Percentiles rank a stretch among this genome's conserved stretches.
These are phyloP conservation scores for Zygoascus tannicola DNA, from an alignment of 805 yeast species.

Conservation along the genomic window DNA sequence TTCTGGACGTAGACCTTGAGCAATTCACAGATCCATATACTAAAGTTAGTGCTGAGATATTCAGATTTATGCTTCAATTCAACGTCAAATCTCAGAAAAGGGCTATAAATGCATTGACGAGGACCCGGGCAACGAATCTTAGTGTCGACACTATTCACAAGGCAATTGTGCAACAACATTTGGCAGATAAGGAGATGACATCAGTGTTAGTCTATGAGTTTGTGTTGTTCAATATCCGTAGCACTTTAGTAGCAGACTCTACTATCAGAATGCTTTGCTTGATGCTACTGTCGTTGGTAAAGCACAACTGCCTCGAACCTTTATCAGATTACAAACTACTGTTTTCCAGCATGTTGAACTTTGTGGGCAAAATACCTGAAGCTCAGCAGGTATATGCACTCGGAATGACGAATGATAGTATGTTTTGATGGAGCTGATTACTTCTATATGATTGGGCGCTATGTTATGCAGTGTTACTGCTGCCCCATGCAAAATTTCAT, in stretches of 20 bases:
- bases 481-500: no score
- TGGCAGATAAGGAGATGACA: constrained; percentile 7
- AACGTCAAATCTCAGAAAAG: background rate
- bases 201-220: constrained; percentile 15
- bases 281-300: constrained; percentile 13
- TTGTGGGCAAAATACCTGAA: constrained; percentile 16
- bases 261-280: constrained; percentile 12
- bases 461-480: no score
- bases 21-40: background rate
- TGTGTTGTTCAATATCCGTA: constrained; percentile 13
- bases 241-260: no score
- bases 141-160: constrained; percentile 12
- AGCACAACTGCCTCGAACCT: constrained; percentile 9
- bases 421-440: no score
- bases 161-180: constrained; percentile 5
- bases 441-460: no score
- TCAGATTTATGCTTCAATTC: background rate
- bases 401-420: no score
- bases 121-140: constrained; percentile 12
- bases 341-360: constrained; percentile 13
- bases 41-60: background rate
- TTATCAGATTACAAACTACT: constrained; percentile 12
- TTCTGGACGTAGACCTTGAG: background rate
- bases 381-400: constrained; percentile 17
- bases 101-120: constrained; percentile 8